Conservation (phyloP, 2,329 filamentous ascomycete species). For the Teratosphaeria zuluensis region DNA sequence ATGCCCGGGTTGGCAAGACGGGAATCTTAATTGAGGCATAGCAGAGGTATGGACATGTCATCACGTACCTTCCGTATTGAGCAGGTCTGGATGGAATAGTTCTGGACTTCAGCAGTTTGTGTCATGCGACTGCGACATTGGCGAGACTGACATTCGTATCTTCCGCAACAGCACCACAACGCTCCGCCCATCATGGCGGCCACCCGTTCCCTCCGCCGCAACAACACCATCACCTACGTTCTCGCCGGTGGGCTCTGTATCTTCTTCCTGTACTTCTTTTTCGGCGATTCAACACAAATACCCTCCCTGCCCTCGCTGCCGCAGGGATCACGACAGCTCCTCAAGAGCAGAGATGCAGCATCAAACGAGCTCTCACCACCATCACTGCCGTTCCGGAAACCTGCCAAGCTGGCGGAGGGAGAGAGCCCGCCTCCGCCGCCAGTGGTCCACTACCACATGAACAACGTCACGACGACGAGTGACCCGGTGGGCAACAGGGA, state of each 20-base stretch:
- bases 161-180: neutral
- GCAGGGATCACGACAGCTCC: conserved; percentile 35
- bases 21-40: neutral
- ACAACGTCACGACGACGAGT: conserved; percentile 77
- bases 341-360: conserved; percentile 46
- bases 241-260: conserved; percentile 64
- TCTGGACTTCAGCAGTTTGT: neutral
- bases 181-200: conserved; percentile 41
- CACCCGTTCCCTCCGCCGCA: conserved; percentile 57
- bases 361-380: conserved; percentile 64
- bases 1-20: neutral
- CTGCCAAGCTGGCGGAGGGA: conserved; percentile 44
- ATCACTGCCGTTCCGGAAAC: conserved; percentile 64
- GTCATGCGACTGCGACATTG: neutral
- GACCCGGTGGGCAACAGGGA: conserved; percentile 72
- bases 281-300: conserved; percentile 50
- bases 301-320: conserved; percentile 41
- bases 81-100: neutral
- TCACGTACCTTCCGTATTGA: neutral
- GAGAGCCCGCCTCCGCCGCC: conserved; percentile 60
- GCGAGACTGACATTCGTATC: neutral
- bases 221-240: conserved; percentile 65
- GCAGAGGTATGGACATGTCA: neutral
- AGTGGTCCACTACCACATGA: conserved; percentile 87
- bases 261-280: conserved; percentile 41